Evolutionary conservation across 1,284 basidiomycete genomes (phyloP).

Genomic region (Puccinia coronata): DNA sequence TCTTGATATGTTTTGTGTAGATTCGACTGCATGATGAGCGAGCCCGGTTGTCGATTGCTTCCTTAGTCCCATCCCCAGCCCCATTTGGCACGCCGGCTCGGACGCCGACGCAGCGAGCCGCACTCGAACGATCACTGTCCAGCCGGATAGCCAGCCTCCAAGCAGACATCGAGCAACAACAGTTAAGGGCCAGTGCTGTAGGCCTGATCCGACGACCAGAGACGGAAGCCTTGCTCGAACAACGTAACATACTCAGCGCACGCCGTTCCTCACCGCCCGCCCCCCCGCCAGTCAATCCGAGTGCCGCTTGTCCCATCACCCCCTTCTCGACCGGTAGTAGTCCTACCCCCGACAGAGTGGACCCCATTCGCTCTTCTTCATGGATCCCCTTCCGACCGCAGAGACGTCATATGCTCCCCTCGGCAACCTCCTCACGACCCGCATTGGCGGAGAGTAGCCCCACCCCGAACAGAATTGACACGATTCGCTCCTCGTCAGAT

Average conservation of each 20-base stretch:
- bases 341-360: too few relatives aligned
- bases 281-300: not conserved
- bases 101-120: constrained; percentile 41
- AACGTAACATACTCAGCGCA: constrained; percentile 1
- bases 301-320: not conserved
- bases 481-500: not conserved
- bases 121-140: constrained; percentile 38
- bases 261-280: not conserved
- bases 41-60: constrained; percentile 32
- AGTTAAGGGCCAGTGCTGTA: constrained; percentile 1
- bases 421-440: too few relatives aligned
- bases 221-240: constrained; percentile 34
- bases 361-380: too few relatives aligned
- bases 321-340: not conserved
- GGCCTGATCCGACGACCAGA: constrained; percentile 37
- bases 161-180: constrained; percentile 38
- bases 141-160: constrained; percentile 37
- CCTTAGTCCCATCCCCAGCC: constrained; percentile 26
- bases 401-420: too few relatives aligned
- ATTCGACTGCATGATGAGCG: constrained; percentile 43
- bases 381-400: too few relatives aligned
- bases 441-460: too few relatives aligned
- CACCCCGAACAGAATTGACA: not conserved
- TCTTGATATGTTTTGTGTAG: not conserved
- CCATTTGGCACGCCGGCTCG: constrained; percentile 27